Conservation (phyloP, 345 rosid species). For the Gossypium arboreum region DNA sequence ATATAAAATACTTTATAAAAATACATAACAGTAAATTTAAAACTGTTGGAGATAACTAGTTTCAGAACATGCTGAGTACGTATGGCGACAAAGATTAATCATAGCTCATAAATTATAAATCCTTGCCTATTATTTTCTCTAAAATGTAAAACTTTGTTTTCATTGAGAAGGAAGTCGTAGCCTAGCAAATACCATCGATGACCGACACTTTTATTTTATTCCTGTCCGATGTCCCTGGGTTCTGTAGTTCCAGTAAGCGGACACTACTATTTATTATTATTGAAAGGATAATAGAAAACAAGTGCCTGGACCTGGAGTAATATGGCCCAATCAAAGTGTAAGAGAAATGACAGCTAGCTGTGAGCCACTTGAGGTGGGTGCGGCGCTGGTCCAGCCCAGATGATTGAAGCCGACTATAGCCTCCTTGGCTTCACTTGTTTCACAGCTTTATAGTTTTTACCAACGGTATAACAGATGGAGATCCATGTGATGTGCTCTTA, state of each 20-base stretch:
- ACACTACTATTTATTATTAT: too few relatives aligned
- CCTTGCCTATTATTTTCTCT: not conserved
- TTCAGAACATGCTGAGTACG: not conserved
- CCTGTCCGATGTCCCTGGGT: too few relatives aligned
- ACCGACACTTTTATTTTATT: not conserved
- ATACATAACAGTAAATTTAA: too few relatives aligned
- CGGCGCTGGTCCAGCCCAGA: slow-evolving; percentile 24
- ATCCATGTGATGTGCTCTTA: too few relatives aligned
- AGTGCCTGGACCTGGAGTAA: not conserved
- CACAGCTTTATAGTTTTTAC: too few relatives aligned
- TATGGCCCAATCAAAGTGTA: slow-evolving; percentile 5
- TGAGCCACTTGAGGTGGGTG: slow-evolving; percentile 1
- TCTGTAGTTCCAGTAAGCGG: too few relatives aligned
- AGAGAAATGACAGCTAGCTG: not conserved
- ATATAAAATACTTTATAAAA: too few relatives aligned
- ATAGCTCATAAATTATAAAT: slow-evolving; percentile 5
- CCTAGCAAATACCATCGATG: too few relatives aligned
- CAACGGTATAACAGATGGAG: too few relatives aligned
- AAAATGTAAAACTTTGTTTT: slow-evolving; percentile 21
- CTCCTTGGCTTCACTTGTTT: too few relatives aligned
- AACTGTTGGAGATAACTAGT: too few relatives aligned
- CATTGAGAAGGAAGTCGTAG: not conserved
- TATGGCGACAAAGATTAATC: slow-evolving; percentile 34
- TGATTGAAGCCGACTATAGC: not conserved
- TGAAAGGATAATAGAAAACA: not conserved